Conservation (phyloP, 1,284 basidiomycete species). For the Ganoderma lucidum region DNA sequence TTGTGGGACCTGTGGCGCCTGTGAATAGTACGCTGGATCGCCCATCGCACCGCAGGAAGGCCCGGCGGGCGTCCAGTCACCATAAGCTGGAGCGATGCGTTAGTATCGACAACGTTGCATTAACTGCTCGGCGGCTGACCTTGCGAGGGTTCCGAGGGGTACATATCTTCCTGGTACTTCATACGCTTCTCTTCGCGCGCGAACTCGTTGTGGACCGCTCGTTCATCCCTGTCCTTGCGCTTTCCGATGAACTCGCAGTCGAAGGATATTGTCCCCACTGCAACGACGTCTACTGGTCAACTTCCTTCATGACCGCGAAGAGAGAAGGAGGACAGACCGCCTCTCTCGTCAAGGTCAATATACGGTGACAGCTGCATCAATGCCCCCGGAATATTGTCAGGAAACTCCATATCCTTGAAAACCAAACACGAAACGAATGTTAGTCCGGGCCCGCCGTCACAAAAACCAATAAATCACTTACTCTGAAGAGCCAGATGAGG, state of each 20-base stretch:
- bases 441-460: background rate
- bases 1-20: background rate
- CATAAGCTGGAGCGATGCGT: background rate
- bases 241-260: background rate
- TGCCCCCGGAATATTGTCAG: slow-evolving; percentile 1
- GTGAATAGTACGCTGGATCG: background rate
- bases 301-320: background rate
- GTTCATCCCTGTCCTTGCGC: background rate
- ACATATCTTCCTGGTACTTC: background rate
- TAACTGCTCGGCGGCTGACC: background rate
- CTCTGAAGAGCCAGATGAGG: slow-evolving; percentile 15
- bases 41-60: background rate
- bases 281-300: background rate
- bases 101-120: background rate
- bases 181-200: background rate
- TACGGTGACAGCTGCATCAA: slow-evolving; percentile 1
- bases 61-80: background rate
- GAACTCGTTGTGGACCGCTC: background rate
- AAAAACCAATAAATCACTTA: background rate
- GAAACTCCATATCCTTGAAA: slow-evolving; percentile 3
- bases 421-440: too few relatives aligned
- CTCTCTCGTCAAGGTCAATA: slow-evolving; percentile 16
- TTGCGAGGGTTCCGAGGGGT: background rate
- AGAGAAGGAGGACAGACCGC: background rate
- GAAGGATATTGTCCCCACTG: background rate